A percentile compares a stretch with the other conserved stretches of the same genome.
These are phyloP conservation scores for Agaricus blazei DNA, from an alignment of 768 basidiomycete species.

Conservation along the genomic window DNA sequence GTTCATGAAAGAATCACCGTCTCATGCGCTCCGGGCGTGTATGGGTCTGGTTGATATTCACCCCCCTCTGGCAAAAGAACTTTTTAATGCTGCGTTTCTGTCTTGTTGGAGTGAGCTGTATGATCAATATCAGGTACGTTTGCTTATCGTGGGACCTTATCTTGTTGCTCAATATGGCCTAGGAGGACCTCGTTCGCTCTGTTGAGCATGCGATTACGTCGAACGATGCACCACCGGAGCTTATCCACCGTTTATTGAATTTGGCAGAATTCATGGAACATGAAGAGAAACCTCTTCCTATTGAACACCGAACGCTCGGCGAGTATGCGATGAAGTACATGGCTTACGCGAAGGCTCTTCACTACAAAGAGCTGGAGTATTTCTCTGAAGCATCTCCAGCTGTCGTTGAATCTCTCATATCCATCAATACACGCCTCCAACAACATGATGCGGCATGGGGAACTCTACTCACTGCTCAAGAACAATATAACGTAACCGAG, in stretches of 20 bases:
- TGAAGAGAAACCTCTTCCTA: constrained; percentile 92
- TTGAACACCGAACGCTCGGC: constrained; percentile 89
- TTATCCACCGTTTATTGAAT: constrained; percentile 87
- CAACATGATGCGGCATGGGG: constrained; percentile 99
- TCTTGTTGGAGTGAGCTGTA: constrained; percentile 97
- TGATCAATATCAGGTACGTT: constrained; percentile 87
- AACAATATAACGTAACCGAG: constrained; percentile 85
- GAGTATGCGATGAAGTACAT: constrained; percentile 91
- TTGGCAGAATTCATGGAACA: constrained; percentile 99
- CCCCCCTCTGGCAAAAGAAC: constrained; percentile 83
- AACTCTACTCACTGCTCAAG: constrained; percentile 83
- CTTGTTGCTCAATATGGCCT: background rate
- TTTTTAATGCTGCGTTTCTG: constrained; percentile 97
- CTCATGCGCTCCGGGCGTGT: constrained; percentile 95
- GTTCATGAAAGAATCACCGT: constrained; percentile 97
- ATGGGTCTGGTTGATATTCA: constrained; percentile 92
- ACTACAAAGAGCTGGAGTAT: constrained; percentile 98
- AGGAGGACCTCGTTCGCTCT: constrained; percentile 93
- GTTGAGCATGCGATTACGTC: constrained; percentile 85
- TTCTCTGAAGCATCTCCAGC: constrained; percentile 87
- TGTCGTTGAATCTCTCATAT: constrained; percentile 91
- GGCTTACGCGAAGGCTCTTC: constrained; percentile 95
- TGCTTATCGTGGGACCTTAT: background rate
- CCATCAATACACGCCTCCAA: constrained; percentile 93
- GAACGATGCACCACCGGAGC: constrained; percentile 71